These are phyloP conservation scores for Ogataea nakhonphanomensis DNA, from an alignment of 805 yeast genomes.

Conservation along the genomic window DNA sequence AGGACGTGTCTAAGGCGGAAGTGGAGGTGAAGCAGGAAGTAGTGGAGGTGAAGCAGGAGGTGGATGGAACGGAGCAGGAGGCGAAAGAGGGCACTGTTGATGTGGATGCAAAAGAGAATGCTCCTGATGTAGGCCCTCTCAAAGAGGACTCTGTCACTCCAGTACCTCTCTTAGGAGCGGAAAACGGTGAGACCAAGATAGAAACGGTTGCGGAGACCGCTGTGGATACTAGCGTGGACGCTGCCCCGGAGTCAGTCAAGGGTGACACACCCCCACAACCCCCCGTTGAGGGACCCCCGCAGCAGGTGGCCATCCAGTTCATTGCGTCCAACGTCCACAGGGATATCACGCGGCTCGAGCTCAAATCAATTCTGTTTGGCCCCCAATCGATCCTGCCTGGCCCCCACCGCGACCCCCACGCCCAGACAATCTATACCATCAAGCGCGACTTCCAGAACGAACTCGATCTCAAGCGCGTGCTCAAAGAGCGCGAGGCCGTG, in stretches of 20 bases:
- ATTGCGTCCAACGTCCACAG: slow-evolving; percentile 48
- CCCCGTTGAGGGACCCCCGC: slow-evolving; percentile 60
- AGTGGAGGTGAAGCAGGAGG: slow-evolving; percentile 10
- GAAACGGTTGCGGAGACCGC: not conserved
- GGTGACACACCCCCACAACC: not conserved
- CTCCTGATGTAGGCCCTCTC: not conserved
- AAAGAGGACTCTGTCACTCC: not conserved
- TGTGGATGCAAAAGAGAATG: not conserved
- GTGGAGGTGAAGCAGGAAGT: slow-evolving; percentile 18
- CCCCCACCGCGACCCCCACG: slow-evolving; percentile 49
- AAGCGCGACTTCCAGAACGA: slow-evolving; percentile 28
- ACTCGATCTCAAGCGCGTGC: slow-evolving; percentile 25
- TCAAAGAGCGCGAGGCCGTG: slow-evolving; percentile 26
- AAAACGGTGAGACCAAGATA: too few relatives aligned
- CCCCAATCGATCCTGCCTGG: slow-evolving; percentile 51
- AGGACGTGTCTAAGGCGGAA: not conserved
- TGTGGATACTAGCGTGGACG: not conserved
- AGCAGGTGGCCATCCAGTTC: slow-evolving; percentile 52
- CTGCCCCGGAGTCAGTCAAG: too few relatives aligned
- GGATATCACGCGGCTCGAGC: slow-evolving; percentile 27
- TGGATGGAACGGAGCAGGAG: not conserved
- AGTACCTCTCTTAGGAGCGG: too few relatives aligned
- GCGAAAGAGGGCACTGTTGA: not conserved
- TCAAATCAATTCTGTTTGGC: slow-evolving; percentile 55
- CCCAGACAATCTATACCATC: slow-evolving; percentile 38